Conservation (phyloP, 495 filamentous ascomycete genomes). For the Lasiosphaeriaceae sp. region DNA sequence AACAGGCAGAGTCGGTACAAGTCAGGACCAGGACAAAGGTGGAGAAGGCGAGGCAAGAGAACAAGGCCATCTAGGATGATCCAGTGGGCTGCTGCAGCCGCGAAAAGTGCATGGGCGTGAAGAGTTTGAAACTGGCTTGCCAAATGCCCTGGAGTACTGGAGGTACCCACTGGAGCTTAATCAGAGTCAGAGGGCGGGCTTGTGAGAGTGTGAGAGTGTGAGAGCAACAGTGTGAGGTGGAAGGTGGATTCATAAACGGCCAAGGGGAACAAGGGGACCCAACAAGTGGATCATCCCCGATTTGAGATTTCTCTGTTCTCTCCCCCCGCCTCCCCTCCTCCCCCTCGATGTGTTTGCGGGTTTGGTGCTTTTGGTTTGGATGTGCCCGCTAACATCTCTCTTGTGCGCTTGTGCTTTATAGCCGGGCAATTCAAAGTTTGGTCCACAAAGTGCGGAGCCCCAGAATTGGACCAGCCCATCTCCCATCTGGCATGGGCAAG, state of each 20-base stretch:
- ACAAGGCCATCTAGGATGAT: not conserved
- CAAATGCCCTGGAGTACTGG: slow-evolving; percentile 9
- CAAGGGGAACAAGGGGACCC: not conserved
- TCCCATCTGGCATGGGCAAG: not conserved
- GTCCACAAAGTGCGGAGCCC: slow-evolving; percentile 21
- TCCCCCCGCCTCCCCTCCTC: not conserved
- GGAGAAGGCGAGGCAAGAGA: not conserved
- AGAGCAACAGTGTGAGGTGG: not conserved
- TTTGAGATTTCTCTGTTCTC: not conserved
- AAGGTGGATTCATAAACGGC: slow-evolving; percentile 13
- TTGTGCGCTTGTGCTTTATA: slow-evolving; percentile 6
- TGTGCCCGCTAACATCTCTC: slow-evolving; percentile 6
- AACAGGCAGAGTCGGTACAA: slow-evolving; percentile 6
- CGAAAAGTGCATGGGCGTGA: slow-evolving; percentile 15
- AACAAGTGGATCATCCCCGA: not conserved
- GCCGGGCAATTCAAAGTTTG: slow-evolving; percentile 16
- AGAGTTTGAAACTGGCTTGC: slow-evolving; percentile 21
- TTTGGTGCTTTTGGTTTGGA: slow-evolving; percentile 15
- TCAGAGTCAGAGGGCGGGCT: slow-evolving; percentile 9
- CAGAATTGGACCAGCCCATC: slow-evolving; percentile 5
- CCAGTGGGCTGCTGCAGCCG: slow-evolving; percentile 10
- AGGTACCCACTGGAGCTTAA: too few relatives aligned
- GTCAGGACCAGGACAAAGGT: slow-evolving; percentile 6
- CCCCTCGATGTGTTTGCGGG: slow-evolving; percentile 4
- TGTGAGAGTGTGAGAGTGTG: not conserved